These are phyloP conservation scores for Erythrophleum fordii DNA, from an alignment of 306 rosid species.

Conservation along the genomic window DNA sequence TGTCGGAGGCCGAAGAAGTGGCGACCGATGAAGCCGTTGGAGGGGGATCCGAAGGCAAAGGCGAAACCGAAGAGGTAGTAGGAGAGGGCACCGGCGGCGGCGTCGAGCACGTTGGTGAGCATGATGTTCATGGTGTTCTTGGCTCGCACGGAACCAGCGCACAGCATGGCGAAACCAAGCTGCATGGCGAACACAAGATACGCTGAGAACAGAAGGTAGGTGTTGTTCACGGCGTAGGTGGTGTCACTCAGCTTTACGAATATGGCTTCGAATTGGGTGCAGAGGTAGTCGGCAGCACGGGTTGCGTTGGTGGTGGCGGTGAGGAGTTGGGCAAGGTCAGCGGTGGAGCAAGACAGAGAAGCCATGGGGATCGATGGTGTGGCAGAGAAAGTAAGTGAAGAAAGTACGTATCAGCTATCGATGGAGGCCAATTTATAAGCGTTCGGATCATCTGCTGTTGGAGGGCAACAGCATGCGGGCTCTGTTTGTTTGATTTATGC, in stretches of 20 bases:
- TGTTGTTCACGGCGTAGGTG: constrained; percentile 60
- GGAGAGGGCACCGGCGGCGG: constrained; percentile 77
- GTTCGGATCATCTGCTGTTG: no score
- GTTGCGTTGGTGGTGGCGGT: constrained; percentile 43
- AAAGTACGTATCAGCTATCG: no score
- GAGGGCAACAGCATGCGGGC: no score
- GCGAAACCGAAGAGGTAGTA: constrained; percentile 86
- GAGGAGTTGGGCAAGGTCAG: constrained; percentile 53
- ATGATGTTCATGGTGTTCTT: constrained; percentile 93
- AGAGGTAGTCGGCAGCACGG: constrained; percentile 60
- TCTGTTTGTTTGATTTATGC: no score
- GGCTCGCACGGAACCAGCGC: constrained; percentile 91
- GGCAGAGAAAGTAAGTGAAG: no score
- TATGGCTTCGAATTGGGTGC: constrained; percentile 51
- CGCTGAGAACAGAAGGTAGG: constrained; percentile 75
- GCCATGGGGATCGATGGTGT: constrained; percentile 40
- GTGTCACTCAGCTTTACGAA: constrained; percentile 51
- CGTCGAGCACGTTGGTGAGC: constrained; percentile 93
- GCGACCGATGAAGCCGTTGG: constrained; percentile 79
- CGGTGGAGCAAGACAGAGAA: constrained; percentile 59
- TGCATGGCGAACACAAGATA: constrained; percentile 93
- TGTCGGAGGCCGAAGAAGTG: constrained; percentile 68
- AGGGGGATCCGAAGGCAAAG: constrained; percentile 75
- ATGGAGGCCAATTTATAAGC: not conserved
- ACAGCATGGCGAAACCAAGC: constrained; percentile 94